phyloP scores from a whole-genome alignment of 768 basidiomycete genomes.

The Amanita molliuscula region DNA sequence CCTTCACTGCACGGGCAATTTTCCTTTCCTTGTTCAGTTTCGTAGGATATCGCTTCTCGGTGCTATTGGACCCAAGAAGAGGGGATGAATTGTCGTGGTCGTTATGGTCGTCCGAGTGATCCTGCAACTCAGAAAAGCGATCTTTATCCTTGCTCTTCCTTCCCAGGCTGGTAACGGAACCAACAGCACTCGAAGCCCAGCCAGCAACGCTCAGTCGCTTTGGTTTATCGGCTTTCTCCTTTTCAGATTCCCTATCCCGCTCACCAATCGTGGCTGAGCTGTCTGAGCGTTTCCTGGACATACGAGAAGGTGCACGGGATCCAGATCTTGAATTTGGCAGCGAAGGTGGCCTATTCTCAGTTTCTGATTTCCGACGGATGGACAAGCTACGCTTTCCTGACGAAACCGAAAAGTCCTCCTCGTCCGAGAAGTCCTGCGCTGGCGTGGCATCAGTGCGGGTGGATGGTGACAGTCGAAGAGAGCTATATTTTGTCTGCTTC shows the following conservation, averaged over 20 bases:
- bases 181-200: conserved; percentile 63
- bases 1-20: conserved; percentile 60
- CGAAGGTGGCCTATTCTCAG: conserved; percentile 31
- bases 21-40: conserved; percentile 44
- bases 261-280: conserved; percentile 35
- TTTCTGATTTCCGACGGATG: conserved; percentile 13
- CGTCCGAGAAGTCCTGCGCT: conserved; percentile 24
- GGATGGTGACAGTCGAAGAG: conserved; percentile 16
- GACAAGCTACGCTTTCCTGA: conserved; percentile 18
- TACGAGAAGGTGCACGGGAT: conserved; percentile 48
- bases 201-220: conserved; percentile 41
- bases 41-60: conserved; percentile 25
- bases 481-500: conserved; percentile 19
- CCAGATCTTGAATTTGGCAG: conserved; percentile 19
- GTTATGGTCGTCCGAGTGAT: conserved; percentile 25
- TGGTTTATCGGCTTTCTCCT: conserved; percentile 24
- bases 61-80: conserved; percentile 4
- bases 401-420: conserved; percentile 16
- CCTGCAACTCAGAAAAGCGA: conserved; percentile 44
- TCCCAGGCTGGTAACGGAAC: conserved; percentile 47
- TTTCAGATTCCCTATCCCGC: conserved; percentile 25
- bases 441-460: conserved; percentile 11
- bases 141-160: conserved; percentile 49
- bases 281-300: conserved; percentile 57
- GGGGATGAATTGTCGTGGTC: conserved; percentile 16